A percentile compares a stretch with the other conserved stretches of the same genome.
Evolutionary conservation across 2,329 filamentous ascomycete genomes (phyloP).

Genomic region (Fusarium fracticaudum): DNA sequence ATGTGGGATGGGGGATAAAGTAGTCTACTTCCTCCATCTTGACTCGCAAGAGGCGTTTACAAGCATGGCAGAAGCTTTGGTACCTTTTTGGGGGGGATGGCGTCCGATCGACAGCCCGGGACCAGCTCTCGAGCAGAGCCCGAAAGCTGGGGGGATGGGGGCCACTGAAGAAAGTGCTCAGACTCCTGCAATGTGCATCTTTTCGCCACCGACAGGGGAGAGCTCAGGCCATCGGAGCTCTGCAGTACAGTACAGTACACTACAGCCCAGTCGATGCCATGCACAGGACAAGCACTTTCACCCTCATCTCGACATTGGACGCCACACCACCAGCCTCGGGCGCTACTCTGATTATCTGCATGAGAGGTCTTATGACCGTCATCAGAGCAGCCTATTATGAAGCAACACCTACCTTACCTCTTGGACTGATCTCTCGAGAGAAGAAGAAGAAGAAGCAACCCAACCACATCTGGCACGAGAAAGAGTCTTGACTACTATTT

Average conservation of each 20-base stretch:
- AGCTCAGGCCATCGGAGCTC: not conserved
- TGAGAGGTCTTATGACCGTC: constrained; percentile 26
- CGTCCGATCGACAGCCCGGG: constrained; percentile 8
- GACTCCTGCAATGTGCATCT: constrained; percentile 6
- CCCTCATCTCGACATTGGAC: constrained; percentile 24
- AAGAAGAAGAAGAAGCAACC: not conserved
- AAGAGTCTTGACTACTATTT: constrained; percentile 16
- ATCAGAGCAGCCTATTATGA: constrained; percentile 7
- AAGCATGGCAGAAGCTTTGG: constrained; percentile 4
- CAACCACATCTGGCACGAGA: constrained; percentile 19
- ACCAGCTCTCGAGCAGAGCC: not conserved
- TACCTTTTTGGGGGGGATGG: constrained; percentile 21
- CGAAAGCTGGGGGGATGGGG: constrained; percentile 6
- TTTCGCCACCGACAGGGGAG: constrained; percentile 20
- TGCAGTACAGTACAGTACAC: no score
- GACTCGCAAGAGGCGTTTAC: constrained; percentile 5
- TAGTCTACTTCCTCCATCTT: not conserved
- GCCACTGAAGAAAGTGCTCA: constrained; percentile 2
- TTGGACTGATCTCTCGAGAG: not conserved
- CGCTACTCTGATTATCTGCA: constrained; percentile 15
- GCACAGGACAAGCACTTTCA: not conserved
- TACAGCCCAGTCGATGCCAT: not conserved
- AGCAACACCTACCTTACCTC: not conserved
- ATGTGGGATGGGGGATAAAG: constrained; percentile 1
- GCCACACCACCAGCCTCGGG: constrained; percentile 28